Evolutionary conservation across 202 grass and related monocot species (phyloP).

Genomic region (Elaeis oleifera): DNA sequence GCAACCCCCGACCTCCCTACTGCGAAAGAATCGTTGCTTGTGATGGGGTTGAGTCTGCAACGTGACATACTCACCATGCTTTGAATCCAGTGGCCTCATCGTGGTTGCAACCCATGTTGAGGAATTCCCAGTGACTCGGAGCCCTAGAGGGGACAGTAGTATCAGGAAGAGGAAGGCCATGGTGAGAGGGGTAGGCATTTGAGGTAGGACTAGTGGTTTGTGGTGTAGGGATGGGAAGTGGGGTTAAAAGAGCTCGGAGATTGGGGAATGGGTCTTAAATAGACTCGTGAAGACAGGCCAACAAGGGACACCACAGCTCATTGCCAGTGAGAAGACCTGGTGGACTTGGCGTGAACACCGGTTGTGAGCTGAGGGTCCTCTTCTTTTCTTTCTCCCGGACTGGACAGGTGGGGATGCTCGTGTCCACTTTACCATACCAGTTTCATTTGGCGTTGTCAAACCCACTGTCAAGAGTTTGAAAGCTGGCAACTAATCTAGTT

Average conservation of each 20-base stretch:
- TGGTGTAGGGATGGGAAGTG: not conserved
- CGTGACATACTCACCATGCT: slow-evolving; percentile 2
- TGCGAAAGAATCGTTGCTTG: slow-evolving; percentile 16
- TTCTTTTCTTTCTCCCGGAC: no score
- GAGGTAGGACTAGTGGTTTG: not conserved
- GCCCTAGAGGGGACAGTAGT: not conserved
- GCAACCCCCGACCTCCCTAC: slow-evolving; percentile 44
- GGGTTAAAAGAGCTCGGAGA: not conserved
- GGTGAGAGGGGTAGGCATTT: slow-evolving; percentile 18
- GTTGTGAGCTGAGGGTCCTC: no score
- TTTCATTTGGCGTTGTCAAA: no score
- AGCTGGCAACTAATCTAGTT: no score
- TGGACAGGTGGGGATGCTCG: no score
- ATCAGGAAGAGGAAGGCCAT: slow-evolving; percentile 23
- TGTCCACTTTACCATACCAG: no score
- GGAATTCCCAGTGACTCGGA: not conserved
- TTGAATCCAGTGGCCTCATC: not conserved
- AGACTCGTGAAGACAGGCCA: slow-evolving; percentile 27
- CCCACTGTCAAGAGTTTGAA: no score
- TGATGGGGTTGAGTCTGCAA: slow-evolving; percentile 8
- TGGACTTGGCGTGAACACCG: no score
- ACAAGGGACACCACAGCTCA: slow-evolving; percentile 29
- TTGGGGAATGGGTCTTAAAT: slow-evolving; percentile 26
- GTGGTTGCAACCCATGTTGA: not conserved
- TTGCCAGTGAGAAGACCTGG: slow-evolving; percentile 16